Percentiles rank a stretch among this genome's conserved stretches.
Conservation (phyloP, 345 rosid genomes). For the Pistacia atlantica region DNA sequence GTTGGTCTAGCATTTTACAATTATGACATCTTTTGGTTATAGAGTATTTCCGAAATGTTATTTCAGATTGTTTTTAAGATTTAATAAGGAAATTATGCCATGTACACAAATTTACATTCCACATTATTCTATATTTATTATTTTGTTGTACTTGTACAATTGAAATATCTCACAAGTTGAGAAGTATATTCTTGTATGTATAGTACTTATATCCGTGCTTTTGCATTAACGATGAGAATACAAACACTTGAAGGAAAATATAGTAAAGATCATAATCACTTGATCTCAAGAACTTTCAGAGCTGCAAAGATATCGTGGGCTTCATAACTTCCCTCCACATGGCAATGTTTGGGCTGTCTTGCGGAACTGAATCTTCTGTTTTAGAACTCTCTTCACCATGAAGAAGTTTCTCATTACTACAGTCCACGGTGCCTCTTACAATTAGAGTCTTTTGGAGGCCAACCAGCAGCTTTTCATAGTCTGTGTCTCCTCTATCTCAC, state of each 20-base stretch:
- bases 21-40: background rate
- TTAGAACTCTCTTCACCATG: slow-evolving; percentile 57
- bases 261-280: slow-evolving; percentile 31
- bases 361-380: slow-evolving; percentile 55
- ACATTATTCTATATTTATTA: background rate
- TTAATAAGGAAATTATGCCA: background rate
- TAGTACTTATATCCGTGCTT: slow-evolving; percentile 14
- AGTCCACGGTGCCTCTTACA: slow-evolving; percentile 55
- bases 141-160: background rate
- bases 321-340: slow-evolving; percentile 41
- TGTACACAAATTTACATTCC: background rate
- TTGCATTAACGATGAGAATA: slow-evolving; percentile 9
- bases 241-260: slow-evolving; percentile 17
- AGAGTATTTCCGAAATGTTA: background rate
- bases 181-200: slow-evolving; percentile 19
- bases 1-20: background rate
- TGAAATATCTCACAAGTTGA: slow-evolving; percentile 13
- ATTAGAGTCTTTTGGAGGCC: slow-evolving; percentile 76
- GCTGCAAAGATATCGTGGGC: slow-evolving; percentile 50
- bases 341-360: slow-evolving; percentile 48
- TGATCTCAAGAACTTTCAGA: slow-evolving; percentile 47
- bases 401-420: slow-evolving; percentile 65
- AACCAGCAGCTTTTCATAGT: slow-evolving; percentile 63
- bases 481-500: slow-evolving; percentile 77
- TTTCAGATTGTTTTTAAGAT: background rate